Conservation (phyloP, 129 eudicot species). For the Tagetes erecta region DNA sequence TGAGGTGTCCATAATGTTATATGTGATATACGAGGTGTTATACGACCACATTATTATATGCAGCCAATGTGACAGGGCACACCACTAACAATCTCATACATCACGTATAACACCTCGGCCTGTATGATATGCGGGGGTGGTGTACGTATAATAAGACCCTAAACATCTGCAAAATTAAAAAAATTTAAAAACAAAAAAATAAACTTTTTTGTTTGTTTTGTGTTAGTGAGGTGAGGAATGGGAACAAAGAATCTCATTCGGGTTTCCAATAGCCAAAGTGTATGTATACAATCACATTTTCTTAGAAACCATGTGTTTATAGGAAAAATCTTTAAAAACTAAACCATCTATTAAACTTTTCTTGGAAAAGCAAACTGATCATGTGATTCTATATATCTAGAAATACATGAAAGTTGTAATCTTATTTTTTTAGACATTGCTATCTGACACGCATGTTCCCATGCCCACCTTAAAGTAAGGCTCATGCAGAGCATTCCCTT, state of each 20-base stretch:
- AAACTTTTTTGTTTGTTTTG: not conserved
- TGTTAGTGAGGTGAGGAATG: conserved; percentile 1
- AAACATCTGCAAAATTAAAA: too few species aligned
- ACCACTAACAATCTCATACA: too few species aligned
- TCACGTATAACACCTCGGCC: too few species aligned
- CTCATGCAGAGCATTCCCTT: not conserved
- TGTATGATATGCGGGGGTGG: too few species aligned
- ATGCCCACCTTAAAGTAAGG: not conserved
- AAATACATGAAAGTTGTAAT: conserved; percentile 12
- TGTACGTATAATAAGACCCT: too few species aligned
- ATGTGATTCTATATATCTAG: not conserved
- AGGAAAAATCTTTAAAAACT: not conserved
- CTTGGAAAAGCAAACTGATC: conserved; percentile 18
- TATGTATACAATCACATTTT: not conserved
- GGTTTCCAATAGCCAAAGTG: conserved; percentile 18
- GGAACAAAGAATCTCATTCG: not conserved
- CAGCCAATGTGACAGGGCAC: too few species aligned
- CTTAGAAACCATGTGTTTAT: not conserved
- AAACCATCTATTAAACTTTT: not conserved
- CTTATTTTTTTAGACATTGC: not conserved
- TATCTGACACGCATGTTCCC: not conserved
- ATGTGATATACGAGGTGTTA: too few species aligned
- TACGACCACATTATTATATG: too few species aligned
- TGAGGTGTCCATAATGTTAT: too few species aligned
- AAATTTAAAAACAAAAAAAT: too few species aligned